These are phyloP conservation scores for Gonium pectorale DNA, from an alignment of 139 green algal species.

Conservation along the genomic window DNA sequence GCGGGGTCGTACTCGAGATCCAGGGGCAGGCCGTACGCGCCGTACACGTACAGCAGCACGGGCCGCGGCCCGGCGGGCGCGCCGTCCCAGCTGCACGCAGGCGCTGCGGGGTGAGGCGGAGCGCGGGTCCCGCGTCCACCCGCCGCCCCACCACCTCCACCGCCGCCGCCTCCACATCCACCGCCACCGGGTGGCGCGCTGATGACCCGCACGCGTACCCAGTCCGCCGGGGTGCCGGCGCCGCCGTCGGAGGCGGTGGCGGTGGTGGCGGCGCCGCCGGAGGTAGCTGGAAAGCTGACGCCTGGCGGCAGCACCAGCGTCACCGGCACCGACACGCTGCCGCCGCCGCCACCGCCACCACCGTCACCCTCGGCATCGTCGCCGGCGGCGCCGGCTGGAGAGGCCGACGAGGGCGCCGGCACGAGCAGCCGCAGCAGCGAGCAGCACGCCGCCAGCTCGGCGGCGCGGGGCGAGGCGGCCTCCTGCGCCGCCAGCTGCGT, in stretches of 20 bases:
- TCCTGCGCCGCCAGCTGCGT: neutral
- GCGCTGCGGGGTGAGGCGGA: too few species aligned
- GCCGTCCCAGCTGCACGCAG: too few species aligned
- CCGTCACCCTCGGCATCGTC: neutral
- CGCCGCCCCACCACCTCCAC: too few species aligned
- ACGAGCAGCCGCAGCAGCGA: constrained; percentile 9
- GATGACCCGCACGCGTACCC: too few species aligned
- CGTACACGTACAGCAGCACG: constrained; percentile 70
- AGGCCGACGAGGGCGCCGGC: neutral
- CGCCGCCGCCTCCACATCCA: too few species aligned
- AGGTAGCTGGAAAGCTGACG: neutral
- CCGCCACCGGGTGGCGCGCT: too few species aligned
- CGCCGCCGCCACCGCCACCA: constrained; percentile 21
- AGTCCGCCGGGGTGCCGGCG: too few species aligned
- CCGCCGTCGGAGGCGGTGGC: too few species aligned
- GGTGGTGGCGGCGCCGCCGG: neutral
- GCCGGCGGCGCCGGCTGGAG: neutral
- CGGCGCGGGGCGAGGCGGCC: neutral
- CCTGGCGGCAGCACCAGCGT: constrained; percentile 60
- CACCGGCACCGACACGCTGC: constrained; percentile 56
- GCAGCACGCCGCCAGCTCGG: neutral
- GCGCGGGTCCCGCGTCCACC: too few species aligned
- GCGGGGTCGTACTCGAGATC: constrained; percentile 66
- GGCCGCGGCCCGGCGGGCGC: neutral
- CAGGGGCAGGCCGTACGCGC: constrained; percentile 78